Evolutionary conservation across 768 basidiomycete species (phyloP).

Genomic region (Psilocybe subaeruginosa): DNA sequence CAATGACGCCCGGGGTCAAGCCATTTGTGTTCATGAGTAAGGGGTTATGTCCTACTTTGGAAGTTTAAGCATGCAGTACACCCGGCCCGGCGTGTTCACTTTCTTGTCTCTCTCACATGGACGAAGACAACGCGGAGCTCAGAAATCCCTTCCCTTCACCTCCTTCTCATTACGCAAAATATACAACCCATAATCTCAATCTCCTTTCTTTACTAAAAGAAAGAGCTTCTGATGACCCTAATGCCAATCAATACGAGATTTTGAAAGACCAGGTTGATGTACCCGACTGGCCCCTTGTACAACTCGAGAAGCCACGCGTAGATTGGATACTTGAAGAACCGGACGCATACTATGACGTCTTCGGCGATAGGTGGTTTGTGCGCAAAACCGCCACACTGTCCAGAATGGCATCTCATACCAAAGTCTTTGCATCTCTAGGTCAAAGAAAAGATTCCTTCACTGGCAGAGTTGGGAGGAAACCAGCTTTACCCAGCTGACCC

Average conservation of each 20-base stretch:
- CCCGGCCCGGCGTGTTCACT: constrained; percentile 13
- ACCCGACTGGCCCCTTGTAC: constrained; percentile 75
- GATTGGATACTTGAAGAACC: constrained; percentile 92
- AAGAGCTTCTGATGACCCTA: constrained; percentile 43
- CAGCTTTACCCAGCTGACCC: constrained; percentile 83
- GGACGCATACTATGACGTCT: constrained; percentile 71
- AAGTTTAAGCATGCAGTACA: neutral
- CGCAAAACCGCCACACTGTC: constrained; percentile 30
- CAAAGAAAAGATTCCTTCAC: constrained; percentile 79
- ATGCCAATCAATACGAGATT: constrained; percentile 60
- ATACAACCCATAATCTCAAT: constrained; percentile 73
- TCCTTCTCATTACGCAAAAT: constrained; percentile 81
- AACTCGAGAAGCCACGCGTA: constrained; percentile 84
- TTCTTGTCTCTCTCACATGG: constrained; percentile 39
- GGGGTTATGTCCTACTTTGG: constrained; percentile 11
- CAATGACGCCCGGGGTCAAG: neutral
- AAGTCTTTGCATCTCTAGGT: constrained; percentile 47
- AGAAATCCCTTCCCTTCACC: constrained; percentile 91
- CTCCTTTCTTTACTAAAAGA: constrained; percentile 66
- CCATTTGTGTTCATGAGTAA: neutral
- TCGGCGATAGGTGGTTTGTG: constrained; percentile 92
- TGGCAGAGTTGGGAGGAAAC: constrained; percentile 79
- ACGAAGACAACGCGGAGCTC: constrained; percentile 75
- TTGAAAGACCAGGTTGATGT: constrained; percentile 73
- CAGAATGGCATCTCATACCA: constrained; percentile 5